Evolutionary conservation across 441 rosid species (phyloP).

Genomic region (Lagerstroemia fauriei): DNA sequence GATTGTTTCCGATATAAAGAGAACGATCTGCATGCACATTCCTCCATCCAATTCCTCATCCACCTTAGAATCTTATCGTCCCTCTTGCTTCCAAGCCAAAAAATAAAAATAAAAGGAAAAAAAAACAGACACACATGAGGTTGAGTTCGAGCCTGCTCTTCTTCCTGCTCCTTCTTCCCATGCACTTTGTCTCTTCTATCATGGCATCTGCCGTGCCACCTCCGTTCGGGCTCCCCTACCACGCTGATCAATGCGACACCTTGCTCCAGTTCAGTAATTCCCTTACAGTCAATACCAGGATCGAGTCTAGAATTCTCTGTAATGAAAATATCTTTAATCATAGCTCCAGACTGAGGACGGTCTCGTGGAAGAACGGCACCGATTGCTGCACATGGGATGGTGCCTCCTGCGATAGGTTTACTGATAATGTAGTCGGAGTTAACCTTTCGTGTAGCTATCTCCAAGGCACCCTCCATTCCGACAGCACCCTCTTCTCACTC

Average conservation of each 20-base stretch:
- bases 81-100: not conserved
- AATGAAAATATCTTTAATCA: not conserved
- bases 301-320: not conserved
- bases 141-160: not conserved
- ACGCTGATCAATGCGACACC: constrained; percentile 15
- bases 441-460: constrained; percentile 31
- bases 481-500: constrained; percentile 26
- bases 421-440: constrained; percentile 22
- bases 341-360: not conserved
- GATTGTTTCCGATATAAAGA: no score
- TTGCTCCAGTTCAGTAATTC: constrained; percentile 33
- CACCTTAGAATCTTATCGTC: no score
- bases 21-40: no score
- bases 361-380: not conserved
- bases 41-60: no score
- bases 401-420: not conserved
- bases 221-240: not conserved
- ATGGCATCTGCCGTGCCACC: not conserved
- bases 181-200: not conserved
- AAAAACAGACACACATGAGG: not conserved
- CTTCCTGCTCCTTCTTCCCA: not conserved
- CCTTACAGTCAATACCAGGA: constrained; percentile 8
- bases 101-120: no score
- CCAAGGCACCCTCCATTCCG: constrained; percentile 22
- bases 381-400: constrained; percentile 3